Percentiles rank a stretch among this genome's conserved stretches.
Evolutionary conservation across 208 protist genomes (phyloP).

Genomic region (Hexamita inflata): DNA sequence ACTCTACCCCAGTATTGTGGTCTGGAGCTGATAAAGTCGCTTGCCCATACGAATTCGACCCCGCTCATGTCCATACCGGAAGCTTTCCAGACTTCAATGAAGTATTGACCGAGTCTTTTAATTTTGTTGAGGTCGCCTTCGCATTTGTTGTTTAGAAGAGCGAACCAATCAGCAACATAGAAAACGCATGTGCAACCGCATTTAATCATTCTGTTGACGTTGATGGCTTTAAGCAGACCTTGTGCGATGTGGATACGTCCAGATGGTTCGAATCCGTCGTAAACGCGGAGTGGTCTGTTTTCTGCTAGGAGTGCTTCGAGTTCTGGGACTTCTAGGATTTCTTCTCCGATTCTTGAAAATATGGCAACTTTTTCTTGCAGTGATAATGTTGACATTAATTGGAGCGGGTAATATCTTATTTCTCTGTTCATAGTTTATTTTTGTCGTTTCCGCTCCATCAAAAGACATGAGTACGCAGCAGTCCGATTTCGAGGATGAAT

Average conservation of each 20-base stretch:
- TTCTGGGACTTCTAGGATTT: conserved; percentile 77
- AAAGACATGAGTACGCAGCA: no score
- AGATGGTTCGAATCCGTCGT: conserved; percentile 97
- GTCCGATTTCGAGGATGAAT: no score
- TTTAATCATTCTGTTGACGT: conserved; percentile 89
- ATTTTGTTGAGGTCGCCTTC: conserved; percentile 91
- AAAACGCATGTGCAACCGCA: conserved; percentile 86
- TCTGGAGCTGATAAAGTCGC: conserved; percentile 81
- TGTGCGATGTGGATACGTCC: conserved; percentile 98
- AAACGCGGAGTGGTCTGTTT: conserved; percentile 68
- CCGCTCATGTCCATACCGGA: conserved; percentile 85
- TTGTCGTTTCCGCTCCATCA: no score
- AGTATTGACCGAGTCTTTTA: conserved; percentile 75
- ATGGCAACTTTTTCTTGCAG: neutral
- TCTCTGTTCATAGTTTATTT: no score
- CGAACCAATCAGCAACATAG: conserved; percentile 99
- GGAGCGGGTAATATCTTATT: no score
- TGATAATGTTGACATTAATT: no score
- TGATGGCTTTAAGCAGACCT: conserved; percentile 91
- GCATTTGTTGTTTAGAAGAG: conserved; percentile 96
- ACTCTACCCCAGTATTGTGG: conserved; percentile 79
- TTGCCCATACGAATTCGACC: conserved; percentile 84
- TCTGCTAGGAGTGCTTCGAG: conserved; percentile 66
- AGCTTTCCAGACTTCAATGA: conserved; percentile 93
- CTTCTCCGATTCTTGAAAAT: conserved; percentile 64